Percentiles rank a stretch among this genome's conserved stretches.
Conservation (phyloP, 441 rosid genomes). For the Kokia cookei region DNA sequence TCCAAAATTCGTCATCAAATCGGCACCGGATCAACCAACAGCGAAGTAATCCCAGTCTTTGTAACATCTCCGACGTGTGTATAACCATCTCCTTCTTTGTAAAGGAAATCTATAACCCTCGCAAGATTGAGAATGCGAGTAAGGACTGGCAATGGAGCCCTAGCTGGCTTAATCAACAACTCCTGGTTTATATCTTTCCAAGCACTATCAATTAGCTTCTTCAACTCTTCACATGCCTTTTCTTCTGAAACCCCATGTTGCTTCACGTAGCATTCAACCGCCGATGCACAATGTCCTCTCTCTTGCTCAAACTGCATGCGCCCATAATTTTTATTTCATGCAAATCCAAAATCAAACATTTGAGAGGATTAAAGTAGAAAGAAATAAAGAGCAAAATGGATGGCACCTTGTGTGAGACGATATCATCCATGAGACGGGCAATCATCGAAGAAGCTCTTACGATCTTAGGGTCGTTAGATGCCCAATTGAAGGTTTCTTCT, state of each 20-base stretch:
- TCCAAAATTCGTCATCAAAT: not conserved
- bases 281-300: slow-evolving; percentile 17
- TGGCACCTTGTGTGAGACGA: slow-evolving; percentile 20
- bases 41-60: not conserved
- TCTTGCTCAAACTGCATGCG: slow-evolving; percentile 18
- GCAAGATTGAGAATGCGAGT: slow-evolving; percentile 9
- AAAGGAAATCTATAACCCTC: slow-evolving; percentile 1
- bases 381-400: not conserved
- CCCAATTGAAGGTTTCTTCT: slow-evolving; percentile 26
- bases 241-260: slow-evolving; percentile 14
- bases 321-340: not conserved
- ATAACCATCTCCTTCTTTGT: slow-evolving; percentile 12
- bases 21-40: not conserved
- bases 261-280: slow-evolving; percentile 19
- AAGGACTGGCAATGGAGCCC: slow-evolving; percentile 1
- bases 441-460: not conserved
- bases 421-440: slow-evolving; percentile 17
- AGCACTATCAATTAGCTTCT: not conserved
- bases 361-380: not conserved
- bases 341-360: not conserved
- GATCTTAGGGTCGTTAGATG: slow-evolving; percentile 11
- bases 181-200: slow-evolving; percentile 28
- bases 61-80: not conserved
- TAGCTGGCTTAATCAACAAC: not conserved
- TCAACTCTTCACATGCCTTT: slow-evolving; percentile 12